These are phyloP conservation scores for Teunomyces tritomae DNA, from an alignment of 805 yeast species.

Conservation along the genomic window DNA sequence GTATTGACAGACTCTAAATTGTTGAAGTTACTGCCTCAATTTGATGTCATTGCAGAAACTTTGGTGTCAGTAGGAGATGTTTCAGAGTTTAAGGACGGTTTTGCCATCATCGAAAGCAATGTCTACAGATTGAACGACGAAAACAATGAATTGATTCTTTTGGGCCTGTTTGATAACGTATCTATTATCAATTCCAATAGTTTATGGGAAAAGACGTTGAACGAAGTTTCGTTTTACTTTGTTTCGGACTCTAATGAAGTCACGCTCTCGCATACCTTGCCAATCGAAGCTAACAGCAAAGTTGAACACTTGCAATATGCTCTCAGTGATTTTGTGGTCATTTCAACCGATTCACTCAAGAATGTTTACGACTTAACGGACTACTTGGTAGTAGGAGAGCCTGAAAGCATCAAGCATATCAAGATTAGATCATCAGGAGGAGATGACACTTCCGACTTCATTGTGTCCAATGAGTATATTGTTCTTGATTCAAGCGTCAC, in stretches of 20 bases:
- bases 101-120: constrained; percentile 5
- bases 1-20: constrained; percentile 9
- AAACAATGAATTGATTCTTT: neutral
- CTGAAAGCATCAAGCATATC: constrained; percentile 15
- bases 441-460: neutral
- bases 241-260: constrained; percentile 2
- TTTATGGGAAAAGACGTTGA: neutral
- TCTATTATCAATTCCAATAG: constrained; percentile 9
- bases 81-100: constrained; percentile 10
- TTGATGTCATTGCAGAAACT: neutral
- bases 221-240: constrained; percentile 5
- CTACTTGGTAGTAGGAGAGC: constrained; percentile 14
- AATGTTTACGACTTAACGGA: constrained; percentile 21
- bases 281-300: neutral
- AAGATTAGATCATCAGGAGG: constrained; percentile 2
- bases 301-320: constrained; percentile 4
- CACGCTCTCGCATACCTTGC: neutral
- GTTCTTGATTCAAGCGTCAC: constrained; percentile 3
- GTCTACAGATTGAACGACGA: neutral
- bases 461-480: constrained; percentile 7
- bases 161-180: neutral
- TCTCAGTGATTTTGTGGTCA: constrained; percentile 10
- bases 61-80: constrained; percentile 3
- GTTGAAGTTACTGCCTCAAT: constrained; percentile 7
- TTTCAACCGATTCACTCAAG: constrained; percentile 1